Conservation (phyloP, 495 filamentous ascomycete species). For the Penicillium longicatenatum region DNA sequence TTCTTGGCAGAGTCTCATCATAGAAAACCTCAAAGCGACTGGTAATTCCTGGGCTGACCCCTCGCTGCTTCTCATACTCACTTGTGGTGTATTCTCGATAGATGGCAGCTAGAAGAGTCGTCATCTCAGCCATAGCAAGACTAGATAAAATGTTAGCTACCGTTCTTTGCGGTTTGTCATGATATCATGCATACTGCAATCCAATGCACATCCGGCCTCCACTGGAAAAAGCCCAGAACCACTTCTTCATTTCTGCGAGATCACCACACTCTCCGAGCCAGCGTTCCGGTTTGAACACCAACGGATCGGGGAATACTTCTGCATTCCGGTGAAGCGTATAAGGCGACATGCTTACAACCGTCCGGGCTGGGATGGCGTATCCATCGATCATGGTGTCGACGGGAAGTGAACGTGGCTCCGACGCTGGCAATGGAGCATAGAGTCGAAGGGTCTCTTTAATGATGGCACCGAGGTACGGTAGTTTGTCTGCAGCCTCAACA, state of each 20-base stretch:
- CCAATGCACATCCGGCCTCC: constrained; percentile 80
- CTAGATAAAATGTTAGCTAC: constrained; percentile 15
- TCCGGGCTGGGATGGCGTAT: constrained; percentile 54
- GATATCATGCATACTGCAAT: constrained; percentile 37
- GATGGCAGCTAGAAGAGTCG: constrained; percentile 36
- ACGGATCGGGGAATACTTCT: constrained; percentile 51
- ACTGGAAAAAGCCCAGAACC: constrained; percentile 78
- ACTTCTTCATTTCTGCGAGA: constrained; percentile 54
- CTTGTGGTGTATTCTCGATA: constrained; percentile 37
- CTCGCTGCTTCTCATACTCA: constrained; percentile 19
- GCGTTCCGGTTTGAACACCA: constrained; percentile 56
- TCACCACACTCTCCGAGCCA: constrained; percentile 48
- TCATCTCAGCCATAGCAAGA: constrained; percentile 47
- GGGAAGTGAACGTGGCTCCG: constrained; percentile 55
- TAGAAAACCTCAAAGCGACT: constrained; percentile 44
- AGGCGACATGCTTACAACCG: constrained; percentile 61
- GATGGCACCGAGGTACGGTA: constrained; percentile 68
- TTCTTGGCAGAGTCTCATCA: constrained; percentile 28
- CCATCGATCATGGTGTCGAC: constrained; percentile 30
- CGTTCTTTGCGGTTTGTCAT: background rate
- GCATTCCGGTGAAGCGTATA: constrained; percentile 65
- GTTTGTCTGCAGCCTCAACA: constrained; percentile 56
- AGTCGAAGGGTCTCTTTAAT: constrained; percentile 71
- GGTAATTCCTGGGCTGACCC: constrained; percentile 33
- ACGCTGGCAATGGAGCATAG: constrained; percentile 65